Base-by-base conservation (phyloP, 768 basidiomycete species). In the Tulasnella sp. region DNA sequence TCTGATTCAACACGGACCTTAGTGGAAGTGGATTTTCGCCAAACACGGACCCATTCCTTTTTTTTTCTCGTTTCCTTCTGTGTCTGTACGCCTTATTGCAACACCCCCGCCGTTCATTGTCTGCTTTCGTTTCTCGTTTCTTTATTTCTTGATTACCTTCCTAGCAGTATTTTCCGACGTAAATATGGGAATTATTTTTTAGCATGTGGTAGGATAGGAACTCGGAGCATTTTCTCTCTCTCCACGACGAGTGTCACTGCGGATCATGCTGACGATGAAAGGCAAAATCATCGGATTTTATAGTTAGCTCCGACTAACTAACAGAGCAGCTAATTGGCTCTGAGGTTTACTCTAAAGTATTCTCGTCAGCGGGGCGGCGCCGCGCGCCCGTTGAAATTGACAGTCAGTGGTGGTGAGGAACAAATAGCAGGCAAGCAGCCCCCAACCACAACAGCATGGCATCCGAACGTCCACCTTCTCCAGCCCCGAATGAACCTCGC, bases 401-500 rank as follows among this genome's bases (percentile, higher is more conserved):
- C 16, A 16, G 16, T 44, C 48, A n/a, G 61, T 67, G 61, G 61
- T 16, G 61, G 61, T 67, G 61, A 67, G 15, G 32, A 67, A 67
- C 61, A 67, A 67, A 67, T 5, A 67, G 11, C 29, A 16, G 26
- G 32, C 61, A 67, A 67, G 15, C 61, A 67, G 18, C 15, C 26
- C 13, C 26, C 61, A 67, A 35, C 32, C 61, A 18, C 61, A 67
- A 35, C 61, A 6, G 61, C n/a, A 67, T 67, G 61, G 15, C 61
- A 32, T 40, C 71, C 11, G 71, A 72, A 72, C 75, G 51, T 10
- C 35, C 75, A 29, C 32, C 39, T 26, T 72, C 77, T 20, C 70
- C 77, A 5, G 35, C 29, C 40, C 77, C 77, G 44, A 69, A 70
- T 29, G 71, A 44, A 29, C 85, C 86, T 3, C 82, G 80, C 55